Evolutionary conservation across 805 yeast species (phyloP).

Genomic region (Brettanomyces nanus): DNA sequence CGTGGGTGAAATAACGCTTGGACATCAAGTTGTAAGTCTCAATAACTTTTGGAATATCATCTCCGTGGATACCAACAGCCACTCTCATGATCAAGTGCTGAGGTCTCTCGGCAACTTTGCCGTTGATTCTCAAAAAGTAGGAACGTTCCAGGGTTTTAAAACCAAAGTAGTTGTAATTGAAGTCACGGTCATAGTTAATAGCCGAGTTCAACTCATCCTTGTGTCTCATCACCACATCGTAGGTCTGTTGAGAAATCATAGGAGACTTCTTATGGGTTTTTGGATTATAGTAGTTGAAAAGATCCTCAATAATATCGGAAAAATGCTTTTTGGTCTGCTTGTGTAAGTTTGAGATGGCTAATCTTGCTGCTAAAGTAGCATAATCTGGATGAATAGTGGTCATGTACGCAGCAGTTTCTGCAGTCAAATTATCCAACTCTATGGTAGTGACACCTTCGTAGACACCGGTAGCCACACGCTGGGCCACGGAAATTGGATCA

Average conservation of each 20-base stretch:
- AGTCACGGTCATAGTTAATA: constrained; percentile 63
- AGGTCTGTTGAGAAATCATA: constrained; percentile 62
- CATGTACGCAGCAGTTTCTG: constrained; percentile 97
- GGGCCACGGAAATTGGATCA: constrained; percentile 94
- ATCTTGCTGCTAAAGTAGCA: constrained; percentile 90
- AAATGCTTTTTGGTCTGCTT: constrained; percentile 82
- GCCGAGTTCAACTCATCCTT: constrained; percentile 64
- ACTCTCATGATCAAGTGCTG: constrained; percentile 58
- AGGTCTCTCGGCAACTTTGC: constrained; percentile 53
- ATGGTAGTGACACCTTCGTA: constrained; percentile 95
- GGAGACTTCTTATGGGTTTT: constrained; percentile 60
- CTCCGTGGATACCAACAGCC: constrained; percentile 52
- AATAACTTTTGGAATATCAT: constrained; percentile 41
- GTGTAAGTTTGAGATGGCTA: constrained; percentile 89
- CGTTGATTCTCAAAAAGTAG: constrained; percentile 44
- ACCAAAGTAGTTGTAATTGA: constrained; percentile 50
- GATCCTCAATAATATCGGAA: constrained; percentile 64
- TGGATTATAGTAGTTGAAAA: constrained; percentile 76
- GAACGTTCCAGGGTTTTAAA: constrained; percentile 56
- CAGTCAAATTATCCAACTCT: constrained; percentile 74
- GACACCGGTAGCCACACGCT: constrained; percentile 91
- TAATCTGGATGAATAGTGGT: constrained; percentile 98
- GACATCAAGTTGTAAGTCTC: constrained; percentile 56
- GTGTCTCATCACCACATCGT: constrained; percentile 53
- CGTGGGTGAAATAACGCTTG: constrained; percentile 50